Evolutionary conservation across 768 basidiomycete genomes (phyloP).

Genomic region (Leucosporidium creatinivorum): DNA sequence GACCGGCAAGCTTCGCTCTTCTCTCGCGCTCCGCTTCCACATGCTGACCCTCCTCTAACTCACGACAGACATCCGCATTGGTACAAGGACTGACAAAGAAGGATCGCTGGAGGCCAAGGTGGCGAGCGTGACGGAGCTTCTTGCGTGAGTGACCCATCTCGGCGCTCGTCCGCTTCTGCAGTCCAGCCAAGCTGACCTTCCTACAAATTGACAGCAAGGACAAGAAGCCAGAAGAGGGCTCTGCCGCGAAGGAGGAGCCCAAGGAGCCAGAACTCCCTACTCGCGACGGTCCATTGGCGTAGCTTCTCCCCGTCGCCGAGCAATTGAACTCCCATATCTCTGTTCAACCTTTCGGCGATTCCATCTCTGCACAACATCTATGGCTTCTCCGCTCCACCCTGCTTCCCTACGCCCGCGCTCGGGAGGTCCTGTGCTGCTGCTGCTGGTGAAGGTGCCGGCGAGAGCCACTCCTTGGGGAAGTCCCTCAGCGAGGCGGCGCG

Average conservation of each 20-base stretch:
- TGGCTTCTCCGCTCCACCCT: background rate
- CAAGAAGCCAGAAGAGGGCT: background rate
- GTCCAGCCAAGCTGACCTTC: background rate
- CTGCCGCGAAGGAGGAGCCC: too few species aligned
- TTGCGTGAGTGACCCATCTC: constrained; percentile 39
- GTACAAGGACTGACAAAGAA: constrained; percentile 70
- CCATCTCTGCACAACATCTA: background rate
- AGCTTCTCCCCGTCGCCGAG: too few species aligned
- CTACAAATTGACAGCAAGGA: constrained; percentile 6
- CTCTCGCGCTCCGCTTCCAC: too few species aligned
- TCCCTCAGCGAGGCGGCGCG: constrained; percentile 62
- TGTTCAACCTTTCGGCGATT: background rate
- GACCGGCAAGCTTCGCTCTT: background rate
- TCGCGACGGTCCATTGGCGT: too few species aligned
- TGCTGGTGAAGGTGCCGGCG: constrained; percentile 2
- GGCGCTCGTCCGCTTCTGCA: background rate
- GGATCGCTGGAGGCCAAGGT: constrained; percentile 64
- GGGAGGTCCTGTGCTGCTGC: background rate
- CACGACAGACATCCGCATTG: constrained; percentile 77
- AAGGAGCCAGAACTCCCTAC: too few species aligned
- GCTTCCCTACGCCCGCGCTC: constrained; percentile 1
- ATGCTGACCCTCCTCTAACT: too few species aligned
- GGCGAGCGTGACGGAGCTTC: constrained; percentile 68
- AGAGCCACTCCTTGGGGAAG: constrained; percentile 78
- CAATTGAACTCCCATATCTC: too few species aligned